A percentile compares a stretch with the other conserved stretches of the same genome.
Conservation (phyloP, 2,329 filamentous ascomycete species). For the Laburnicola sp. region DNA sequence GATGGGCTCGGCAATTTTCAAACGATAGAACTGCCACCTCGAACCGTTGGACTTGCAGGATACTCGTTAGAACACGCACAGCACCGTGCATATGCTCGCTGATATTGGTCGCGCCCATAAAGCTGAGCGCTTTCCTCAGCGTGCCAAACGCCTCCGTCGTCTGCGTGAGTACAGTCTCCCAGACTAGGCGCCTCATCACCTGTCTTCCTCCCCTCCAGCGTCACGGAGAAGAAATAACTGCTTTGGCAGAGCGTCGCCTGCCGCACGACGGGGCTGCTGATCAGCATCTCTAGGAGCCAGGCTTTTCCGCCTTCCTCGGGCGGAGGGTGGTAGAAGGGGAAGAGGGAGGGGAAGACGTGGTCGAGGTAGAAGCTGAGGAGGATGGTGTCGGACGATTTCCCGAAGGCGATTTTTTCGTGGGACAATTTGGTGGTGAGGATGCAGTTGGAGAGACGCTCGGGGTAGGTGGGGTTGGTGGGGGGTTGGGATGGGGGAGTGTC, state of each 20-base stretch:
- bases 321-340: slow-evolving; percentile 64
- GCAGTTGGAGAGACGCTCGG: background rate
- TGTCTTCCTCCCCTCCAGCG: slow-evolving; percentile 4
- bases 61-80: slow-evolving; percentile 44
- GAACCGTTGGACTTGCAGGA: slow-evolving; percentile 59
- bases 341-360: slow-evolving; percentile 64
- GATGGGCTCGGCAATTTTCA: slow-evolving; percentile 56
- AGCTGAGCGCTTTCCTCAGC: slow-evolving; percentile 15
- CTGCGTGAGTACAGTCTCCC: slow-evolving; percentile 10
- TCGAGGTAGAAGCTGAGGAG: slow-evolving; percentile 61
- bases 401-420: background rate
- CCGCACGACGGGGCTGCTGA: slow-evolving; percentile 2
- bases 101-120: background rate
- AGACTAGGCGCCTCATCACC: slow-evolving; percentile 4
- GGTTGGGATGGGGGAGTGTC: too few species aligned
- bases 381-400: slow-evolving; percentile 7
- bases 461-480: background rate
- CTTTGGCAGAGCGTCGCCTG: slow-evolving; percentile 8
- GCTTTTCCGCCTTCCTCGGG: slow-evolving; percentile 27
- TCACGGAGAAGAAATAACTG: slow-evolving; percentile 8
- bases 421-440: background rate
- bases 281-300: slow-evolving; percentile 6
- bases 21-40: slow-evolving; percentile 53
- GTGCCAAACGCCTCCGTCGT: slow-evolving; percentile 1
- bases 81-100: background rate